Evolutionary conservation across 805 yeast genomes (phyloP), one percentile per base, ranked within the genome.

Genomic region (Wickerhamomyces mucosus): DNA sequence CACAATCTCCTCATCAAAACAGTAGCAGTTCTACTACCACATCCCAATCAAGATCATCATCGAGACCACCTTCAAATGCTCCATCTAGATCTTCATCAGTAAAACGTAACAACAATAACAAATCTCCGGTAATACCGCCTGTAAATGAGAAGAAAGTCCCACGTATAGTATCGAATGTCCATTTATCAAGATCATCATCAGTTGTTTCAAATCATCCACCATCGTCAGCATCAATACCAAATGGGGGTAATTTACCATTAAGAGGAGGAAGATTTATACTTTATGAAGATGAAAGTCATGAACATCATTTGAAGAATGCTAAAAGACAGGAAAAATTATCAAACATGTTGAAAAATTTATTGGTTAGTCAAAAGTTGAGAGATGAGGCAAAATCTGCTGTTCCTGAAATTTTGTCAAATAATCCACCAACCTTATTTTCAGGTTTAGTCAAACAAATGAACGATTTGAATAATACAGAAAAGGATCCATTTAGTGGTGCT

Each of bases 301-400:
- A 72, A 46, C 98, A 89, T 55, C 75, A 74, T 50, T 62, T 89
- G 37, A 68, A 74, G 37, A 76, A 78, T 27, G 77, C 89, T 7
- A 78, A 75, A 51, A 63, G 94, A 43, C 89, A 81, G 53, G 94
- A 81, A 48, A 81, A 80, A 43, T 53, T 81, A 22, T 67, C 77
- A 7, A 74, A 74, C 37, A 78, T 81, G 86, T 63, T 81, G 39
- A 81, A 78, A 47, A 84, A 77, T 50, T 65, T 79, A 43, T 52
- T 80, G n/a, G 86, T 84, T 9, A 82, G 81, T 2, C 78, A 78
- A 39, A 77, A 75, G 46, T 54, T 76, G 18, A 59, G 89, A 37
- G 78, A 70, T 40, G 83, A 71, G 42, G 86, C 89, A 3, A 70
- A 75, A 27, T 68, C 77, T 27, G 88, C 88, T 0, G 79, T 80